phyloP scores from a whole-genome alignment of 2,329 filamentous ascomycete genomes.

The Boeremia exigua region DNA sequence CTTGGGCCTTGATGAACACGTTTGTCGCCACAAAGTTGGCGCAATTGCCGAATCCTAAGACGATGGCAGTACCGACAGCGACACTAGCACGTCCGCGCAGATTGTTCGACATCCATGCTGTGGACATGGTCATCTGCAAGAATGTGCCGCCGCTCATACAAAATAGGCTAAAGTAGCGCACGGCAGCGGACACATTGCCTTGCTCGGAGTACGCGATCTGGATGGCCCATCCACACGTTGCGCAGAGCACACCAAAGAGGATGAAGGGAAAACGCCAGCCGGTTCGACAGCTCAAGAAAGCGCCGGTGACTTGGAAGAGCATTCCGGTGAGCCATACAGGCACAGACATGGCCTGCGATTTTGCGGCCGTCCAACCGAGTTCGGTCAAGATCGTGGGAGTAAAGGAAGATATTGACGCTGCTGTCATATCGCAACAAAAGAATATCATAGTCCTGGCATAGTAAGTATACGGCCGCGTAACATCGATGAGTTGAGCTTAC shows the following conservation, averaged over 20 bases:
- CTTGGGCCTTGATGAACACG: conserved; percentile 37
- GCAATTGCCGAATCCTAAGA: conserved; percentile 56
- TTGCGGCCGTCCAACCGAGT: conserved; percentile 41
- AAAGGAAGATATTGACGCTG: conserved; percentile 39
- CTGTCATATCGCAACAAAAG: conserved; percentile 45
- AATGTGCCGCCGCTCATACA: conserved; percentile 51
- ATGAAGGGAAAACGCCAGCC: conserved; percentile 42
- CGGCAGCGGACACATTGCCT: conserved; percentile 56
- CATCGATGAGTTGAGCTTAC: conserved; percentile 57
- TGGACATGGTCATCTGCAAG: conserved; percentile 60
- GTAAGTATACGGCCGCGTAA: conserved; percentile 8
- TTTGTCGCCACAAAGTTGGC: conserved; percentile 63
- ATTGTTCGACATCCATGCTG: conserved; percentile 62
- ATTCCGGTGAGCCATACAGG: conserved; percentile 43
- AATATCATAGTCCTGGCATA: conserved; percentile 36
- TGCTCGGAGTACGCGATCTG: conserved; percentile 51
- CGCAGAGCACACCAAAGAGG: conserved; percentile 42
- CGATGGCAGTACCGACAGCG: conserved; percentile 26
- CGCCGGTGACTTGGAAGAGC: conserved; percentile 31
- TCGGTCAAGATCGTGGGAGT: conserved; percentile 45
- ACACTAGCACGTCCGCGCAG: conserved; percentile 36
- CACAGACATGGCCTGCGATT: conserved; percentile 44
- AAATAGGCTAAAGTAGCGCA: conserved; percentile 54
- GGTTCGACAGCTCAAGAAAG: conserved; percentile 33
- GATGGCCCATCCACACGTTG: conserved; percentile 59